phyloP scores from a whole-genome alignment of 2,329 filamentous ascomycete genomes.

The Blastomyces emzantsi region DNA sequence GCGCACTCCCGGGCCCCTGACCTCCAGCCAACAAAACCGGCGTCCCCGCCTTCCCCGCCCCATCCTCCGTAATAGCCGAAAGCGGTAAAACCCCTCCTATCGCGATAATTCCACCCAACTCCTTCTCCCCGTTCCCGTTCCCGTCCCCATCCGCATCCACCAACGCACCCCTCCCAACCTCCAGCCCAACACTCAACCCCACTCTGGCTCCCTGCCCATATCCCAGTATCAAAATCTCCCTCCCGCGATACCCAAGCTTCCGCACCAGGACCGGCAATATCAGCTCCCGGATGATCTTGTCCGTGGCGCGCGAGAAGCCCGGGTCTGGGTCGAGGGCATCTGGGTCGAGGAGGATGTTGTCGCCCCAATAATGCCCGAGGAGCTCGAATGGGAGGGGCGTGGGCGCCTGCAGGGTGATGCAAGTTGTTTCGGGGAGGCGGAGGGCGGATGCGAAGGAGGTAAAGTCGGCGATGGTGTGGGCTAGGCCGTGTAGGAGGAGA shows the following conservation, averaged over 20 bases:
- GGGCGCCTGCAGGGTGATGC: constrained; percentile 64
- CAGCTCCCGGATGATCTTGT: constrained; percentile 43
- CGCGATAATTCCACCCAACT: constrained; percentile 35
- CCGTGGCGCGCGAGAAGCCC: constrained; percentile 46
- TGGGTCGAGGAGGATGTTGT: constrained; percentile 52
- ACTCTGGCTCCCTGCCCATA: constrained; percentile 60
- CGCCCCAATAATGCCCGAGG: constrained; percentile 60
- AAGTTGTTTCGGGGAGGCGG: constrained; percentile 65
- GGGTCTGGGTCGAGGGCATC: constrained; percentile 54
- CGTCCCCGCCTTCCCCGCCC: constrained; percentile 28
- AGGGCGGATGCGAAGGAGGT: constrained; percentile 58
- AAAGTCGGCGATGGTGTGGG: constrained; percentile 64
- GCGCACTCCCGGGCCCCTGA: constrained; percentile 34
- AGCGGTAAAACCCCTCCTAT: constrained; percentile 36
- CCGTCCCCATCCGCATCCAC: constrained; percentile 19
- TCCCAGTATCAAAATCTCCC: constrained; percentile 56
- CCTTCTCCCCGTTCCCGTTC: constrained; percentile 7
- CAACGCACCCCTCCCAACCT: constrained; percentile 23
- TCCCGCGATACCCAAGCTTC: constrained; percentile 50
- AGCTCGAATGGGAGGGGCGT: constrained; percentile 59
- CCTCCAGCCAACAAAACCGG: constrained; percentile 37
- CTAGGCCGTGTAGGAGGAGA: constrained; percentile 74
- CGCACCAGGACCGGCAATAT: constrained; percentile 45
- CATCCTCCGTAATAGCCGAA: constrained; percentile 21
- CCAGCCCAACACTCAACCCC: constrained; percentile 48